Percentiles rank a stretch among this genome's conserved stretches.
phyloP scores from a whole-genome alignment of 495 filamentous ascomycete species.

The Aspergillus conjunctus region DNA sequence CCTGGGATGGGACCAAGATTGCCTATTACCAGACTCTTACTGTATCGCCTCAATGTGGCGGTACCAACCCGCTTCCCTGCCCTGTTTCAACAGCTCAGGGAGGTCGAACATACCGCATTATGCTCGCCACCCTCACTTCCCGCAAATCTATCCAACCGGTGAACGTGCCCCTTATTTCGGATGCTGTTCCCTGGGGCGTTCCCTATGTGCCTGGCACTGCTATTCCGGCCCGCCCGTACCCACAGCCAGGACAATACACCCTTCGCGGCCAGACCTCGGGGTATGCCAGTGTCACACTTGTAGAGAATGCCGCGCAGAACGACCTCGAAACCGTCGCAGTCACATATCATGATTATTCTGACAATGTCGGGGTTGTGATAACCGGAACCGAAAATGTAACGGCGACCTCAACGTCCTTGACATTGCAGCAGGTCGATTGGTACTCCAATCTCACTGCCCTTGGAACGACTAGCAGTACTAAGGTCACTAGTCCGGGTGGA shows the following conservation, averaged over 20 bases:
- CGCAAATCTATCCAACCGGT: constrained; percentile 5
- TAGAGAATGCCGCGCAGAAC: background rate
- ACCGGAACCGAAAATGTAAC: constrained; percentile 20
- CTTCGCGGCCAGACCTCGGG: constrained; percentile 9
- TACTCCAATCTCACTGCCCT: constrained; percentile 21
- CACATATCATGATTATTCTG: constrained; percentile 24
- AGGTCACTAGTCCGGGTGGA: constrained; percentile 23
- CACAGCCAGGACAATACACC: constrained; percentile 12
- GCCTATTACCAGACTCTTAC: constrained; percentile 24
- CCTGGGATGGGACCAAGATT: constrained; percentile 28
- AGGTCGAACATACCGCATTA: constrained; percentile 21
- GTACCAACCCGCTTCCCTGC: constrained; percentile 21
- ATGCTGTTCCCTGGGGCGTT: constrained; percentile 20
- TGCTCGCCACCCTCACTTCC: constrained; percentile 18
- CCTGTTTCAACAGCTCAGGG: constrained; percentile 22
- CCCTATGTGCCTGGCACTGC: constrained; percentile 8
- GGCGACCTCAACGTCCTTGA: background rate
- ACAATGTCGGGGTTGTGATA: constrained; percentile 18
- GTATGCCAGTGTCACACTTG: constrained; percentile 8
- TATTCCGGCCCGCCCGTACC: background rate
- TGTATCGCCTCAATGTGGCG: constrained; percentile 16
- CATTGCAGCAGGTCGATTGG: constrained; percentile 14
- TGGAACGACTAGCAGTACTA: constrained; percentile 16
- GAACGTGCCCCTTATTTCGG: background rate
- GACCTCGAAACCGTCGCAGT: constrained; percentile 20